Conservation (phyloP, 345 rosid genomes). For the Linum usitatissimum region DNA sequence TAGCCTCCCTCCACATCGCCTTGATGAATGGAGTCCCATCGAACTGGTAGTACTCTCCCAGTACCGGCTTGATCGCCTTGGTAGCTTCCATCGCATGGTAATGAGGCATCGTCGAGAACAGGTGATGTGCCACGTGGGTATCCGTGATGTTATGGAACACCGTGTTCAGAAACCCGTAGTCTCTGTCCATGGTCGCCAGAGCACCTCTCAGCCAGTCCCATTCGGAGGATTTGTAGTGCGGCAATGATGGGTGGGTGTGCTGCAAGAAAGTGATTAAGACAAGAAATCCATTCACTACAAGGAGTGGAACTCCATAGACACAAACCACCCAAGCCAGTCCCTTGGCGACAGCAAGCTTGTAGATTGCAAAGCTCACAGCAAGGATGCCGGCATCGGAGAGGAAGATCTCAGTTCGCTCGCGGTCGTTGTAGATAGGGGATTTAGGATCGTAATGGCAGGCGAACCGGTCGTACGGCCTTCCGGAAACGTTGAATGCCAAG, state of each 20-base stretch:
- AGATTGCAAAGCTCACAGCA: constrained; percentile 41
- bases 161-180: constrained; percentile 73
- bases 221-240: constrained; percentile 66
- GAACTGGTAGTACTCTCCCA: constrained; percentile 70
- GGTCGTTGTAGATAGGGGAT: constrained; percentile 64
- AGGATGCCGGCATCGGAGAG: constrained; percentile 63
- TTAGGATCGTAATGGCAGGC: constrained; percentile 72
- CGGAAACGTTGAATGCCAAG: constrained; percentile 67
- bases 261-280: constrained; percentile 73
- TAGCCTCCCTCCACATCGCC: constrained; percentile 86
- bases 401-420: constrained; percentile 64
- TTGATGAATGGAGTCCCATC: constrained; percentile 56
- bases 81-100: constrained; percentile 92
- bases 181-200: constrained; percentile 71
- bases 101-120: constrained; percentile 84
- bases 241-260: constrained; percentile 78
- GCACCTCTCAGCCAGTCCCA: constrained; percentile 97
- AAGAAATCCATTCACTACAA: constrained; percentile 56
- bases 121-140: constrained; percentile 82
- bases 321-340: constrained; percentile 58
- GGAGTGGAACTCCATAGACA: constrained; percentile 56
- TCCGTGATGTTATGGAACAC: constrained; percentile 80
- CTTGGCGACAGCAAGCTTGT: constrained; percentile 35
- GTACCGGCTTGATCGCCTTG: constrained; percentile 63
- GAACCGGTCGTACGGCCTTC: constrained; percentile 57